phyloP scores from a whole-genome alignment of 805 yeast species.

The Candida cerambycidarum region DNA sequence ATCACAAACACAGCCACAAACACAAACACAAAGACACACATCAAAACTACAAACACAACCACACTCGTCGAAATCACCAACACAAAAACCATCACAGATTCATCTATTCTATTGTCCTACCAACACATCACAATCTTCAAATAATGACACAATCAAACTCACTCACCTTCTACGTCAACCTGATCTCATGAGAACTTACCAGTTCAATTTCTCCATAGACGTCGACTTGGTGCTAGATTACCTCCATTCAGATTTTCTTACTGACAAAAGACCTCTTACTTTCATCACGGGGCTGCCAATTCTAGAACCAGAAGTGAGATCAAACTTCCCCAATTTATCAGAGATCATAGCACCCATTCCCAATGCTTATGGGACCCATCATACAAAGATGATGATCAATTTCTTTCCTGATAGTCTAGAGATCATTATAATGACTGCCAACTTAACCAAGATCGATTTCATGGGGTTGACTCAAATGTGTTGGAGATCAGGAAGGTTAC shows the following conservation, averaged over 20 bases:
- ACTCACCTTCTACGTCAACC: constrained; percentile 29
- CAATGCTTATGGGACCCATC: constrained; percentile 50
- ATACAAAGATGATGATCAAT: constrained; percentile 67
- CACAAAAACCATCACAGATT: constrained; percentile 21
- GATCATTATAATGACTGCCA: constrained; percentile 59
- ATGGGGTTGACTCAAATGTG: constrained; percentile 61
- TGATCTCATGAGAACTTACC: constrained; percentile 35
- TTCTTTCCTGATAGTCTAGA: constrained; percentile 49
- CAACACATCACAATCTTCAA: constrained; percentile 7
- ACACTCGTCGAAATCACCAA: too few species aligned
- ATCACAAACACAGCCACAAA: not conserved
- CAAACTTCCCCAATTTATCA: constrained; percentile 18
- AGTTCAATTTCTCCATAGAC: constrained; percentile 51
- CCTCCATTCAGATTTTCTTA: constrained; percentile 25
- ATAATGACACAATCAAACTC: constrained; percentile 27
- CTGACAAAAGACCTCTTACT: constrained; percentile 21
- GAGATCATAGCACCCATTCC: constrained; percentile 35
- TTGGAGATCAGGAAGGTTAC: constrained; percentile 57
- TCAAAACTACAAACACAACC: not conserved
- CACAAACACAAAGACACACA: not conserved
- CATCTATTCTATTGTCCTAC: constrained; percentile 30
- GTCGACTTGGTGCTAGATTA: constrained; percentile 37
- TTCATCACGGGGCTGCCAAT: constrained; percentile 30
- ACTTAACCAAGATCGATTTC: constrained; percentile 55
- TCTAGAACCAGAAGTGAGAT: constrained; percentile 17